These are phyloP conservation scores for Daldinia sp. DNA, from an alignment of 2,329 filamentous ascomycete species.

Conservation along the genomic window DNA sequence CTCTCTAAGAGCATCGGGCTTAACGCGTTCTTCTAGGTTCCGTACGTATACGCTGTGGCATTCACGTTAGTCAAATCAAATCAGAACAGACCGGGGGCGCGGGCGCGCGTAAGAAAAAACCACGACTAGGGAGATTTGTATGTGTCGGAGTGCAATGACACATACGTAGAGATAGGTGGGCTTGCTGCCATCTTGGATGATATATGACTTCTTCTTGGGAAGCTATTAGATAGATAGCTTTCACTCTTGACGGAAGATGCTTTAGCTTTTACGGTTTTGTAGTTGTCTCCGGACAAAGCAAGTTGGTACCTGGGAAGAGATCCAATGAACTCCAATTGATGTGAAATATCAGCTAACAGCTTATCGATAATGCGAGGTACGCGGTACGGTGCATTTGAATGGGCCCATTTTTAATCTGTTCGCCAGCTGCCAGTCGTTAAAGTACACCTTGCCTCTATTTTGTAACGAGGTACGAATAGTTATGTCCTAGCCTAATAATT, in stretches of 20 bases:
- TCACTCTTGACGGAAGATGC: slow-evolving; percentile 6
- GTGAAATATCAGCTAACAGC: background rate
- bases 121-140: slow-evolving; percentile 40
- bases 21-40: slow-evolving; percentile 93
- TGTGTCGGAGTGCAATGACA: slow-evolving; percentile 78
- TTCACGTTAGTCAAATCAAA: slow-evolving; percentile 35
- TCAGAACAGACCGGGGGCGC: background rate
- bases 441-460: background rate
- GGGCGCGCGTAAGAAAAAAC: slow-evolving; percentile 4
- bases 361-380: slow-evolving; percentile 22
- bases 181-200: slow-evolving; percentile 47
- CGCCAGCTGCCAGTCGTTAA: background rate
- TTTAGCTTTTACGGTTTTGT: slow-evolving; percentile 2
- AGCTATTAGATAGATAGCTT: background rate
- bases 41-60: slow-evolving; percentile 70
- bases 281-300: background rate
- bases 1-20: slow-evolving; percentile 77
- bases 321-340: background rate
- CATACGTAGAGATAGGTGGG: slow-evolving; percentile 70
- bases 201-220: background rate
- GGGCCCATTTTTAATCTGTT: background rate
- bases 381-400: background rate
- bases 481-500: too few species aligned
- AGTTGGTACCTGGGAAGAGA: too few species aligned
- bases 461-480: background rate